Evolutionary conservation across 345 rosid species (phyloP).

Genomic region (Pugionium cornutum): DNA sequence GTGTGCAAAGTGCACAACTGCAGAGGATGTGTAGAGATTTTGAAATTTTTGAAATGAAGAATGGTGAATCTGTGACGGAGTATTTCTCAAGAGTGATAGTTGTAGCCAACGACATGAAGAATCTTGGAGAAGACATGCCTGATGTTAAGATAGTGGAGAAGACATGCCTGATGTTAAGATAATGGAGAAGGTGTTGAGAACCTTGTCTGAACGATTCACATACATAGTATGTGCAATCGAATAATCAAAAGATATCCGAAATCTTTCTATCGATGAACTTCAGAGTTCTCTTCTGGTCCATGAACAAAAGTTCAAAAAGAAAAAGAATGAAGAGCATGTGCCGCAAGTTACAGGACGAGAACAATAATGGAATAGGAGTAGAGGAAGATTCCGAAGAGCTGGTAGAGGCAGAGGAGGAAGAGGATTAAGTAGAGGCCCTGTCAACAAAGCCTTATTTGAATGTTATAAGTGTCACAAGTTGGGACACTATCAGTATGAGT

Average conservation of each 20-base stretch:
- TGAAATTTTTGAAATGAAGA: slow-evolving; percentile 3
- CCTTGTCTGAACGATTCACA: background rate
- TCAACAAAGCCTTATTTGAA: background rate
- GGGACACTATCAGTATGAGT: background rate
- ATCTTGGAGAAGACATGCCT: no score
- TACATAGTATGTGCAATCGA: background rate
- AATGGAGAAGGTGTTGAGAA: background rate
- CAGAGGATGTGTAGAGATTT: background rate
- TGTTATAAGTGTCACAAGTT: background rate
- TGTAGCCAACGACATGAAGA: background rate
- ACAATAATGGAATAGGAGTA: background rate
- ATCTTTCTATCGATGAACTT: background rate
- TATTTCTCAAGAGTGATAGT: no score
- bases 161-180: background rate
- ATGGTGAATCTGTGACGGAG: background rate
- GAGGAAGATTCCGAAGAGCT: slow-evolving; percentile 1
- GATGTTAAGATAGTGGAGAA: no score
- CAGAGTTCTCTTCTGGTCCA: background rate
- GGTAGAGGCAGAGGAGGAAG: slow-evolving; percentile 9
- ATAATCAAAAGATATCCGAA: background rate
- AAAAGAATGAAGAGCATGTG: background rate
- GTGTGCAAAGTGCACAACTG: slow-evolving; percentile 2
- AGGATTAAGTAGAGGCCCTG: background rate
- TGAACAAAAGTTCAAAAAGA: background rate
- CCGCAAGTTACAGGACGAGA: background rate